phyloP scores from a whole-genome alignment of 2,329 filamentous ascomycete genomes.

The Leptographium lundbergii region DNA sequence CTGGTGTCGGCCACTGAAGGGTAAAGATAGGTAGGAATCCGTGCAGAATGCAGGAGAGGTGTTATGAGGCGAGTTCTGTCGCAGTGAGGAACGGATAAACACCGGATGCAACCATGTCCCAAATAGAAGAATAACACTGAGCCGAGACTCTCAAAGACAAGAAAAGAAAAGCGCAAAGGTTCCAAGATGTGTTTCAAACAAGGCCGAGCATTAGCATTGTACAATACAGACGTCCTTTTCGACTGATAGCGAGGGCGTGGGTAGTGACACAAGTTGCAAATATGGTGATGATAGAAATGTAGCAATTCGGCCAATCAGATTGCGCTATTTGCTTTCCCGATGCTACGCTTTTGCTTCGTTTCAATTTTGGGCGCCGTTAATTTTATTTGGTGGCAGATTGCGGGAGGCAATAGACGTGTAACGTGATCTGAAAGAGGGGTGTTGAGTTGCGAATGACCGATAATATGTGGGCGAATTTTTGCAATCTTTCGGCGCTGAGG shows the following conservation, averaged over 20 bases:
- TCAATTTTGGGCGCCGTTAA: not conserved
- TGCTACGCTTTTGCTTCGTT: slow-evolving; percentile 1
- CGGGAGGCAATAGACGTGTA: not conserved
- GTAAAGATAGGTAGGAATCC: not conserved
- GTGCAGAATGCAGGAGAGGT: not conserved
- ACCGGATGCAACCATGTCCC: not conserved
- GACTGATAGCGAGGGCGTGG: not conserved
- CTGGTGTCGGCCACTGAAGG: not conserved
- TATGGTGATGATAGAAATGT: not conserved
- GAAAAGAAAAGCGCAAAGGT: not conserved
- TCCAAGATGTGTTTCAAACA: not conserved
- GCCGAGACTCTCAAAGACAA: not conserved
- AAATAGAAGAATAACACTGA: not conserved
- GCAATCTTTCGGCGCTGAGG: not conserved
- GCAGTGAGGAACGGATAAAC: not conserved
- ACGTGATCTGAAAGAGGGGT: not conserved
- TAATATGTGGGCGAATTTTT: not conserved
- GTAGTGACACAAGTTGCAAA: not conserved
- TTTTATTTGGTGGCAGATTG: not conserved
- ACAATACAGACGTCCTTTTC: not conserved
- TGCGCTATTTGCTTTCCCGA: not conserved
- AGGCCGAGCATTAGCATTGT: not conserved
- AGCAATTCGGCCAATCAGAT: not conserved
- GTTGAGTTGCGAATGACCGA: not conserved
- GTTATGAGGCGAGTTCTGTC: not conserved